Evolutionary conservation across 345 rosid species (phyloP), one percentile per base, ranked within the genome.

Genomic region (Dipteronia dyeriana): DNA sequence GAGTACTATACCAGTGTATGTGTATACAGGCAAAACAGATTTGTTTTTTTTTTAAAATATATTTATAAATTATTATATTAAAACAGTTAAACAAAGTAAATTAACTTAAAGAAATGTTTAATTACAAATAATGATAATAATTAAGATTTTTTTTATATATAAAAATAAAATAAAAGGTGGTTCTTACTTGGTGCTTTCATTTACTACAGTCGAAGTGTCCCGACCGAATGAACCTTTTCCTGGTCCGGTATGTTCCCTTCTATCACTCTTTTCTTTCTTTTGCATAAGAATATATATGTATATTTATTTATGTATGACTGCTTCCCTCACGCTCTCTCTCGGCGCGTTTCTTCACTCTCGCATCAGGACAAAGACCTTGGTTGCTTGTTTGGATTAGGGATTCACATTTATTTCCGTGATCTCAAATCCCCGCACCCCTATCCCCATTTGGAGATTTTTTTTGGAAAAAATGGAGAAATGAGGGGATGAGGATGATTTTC

Each of bases 231-330:
- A 68, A 78, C 82, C 72, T 79, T 75, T 80, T 49, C 62, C 70
- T 78, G 87, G 87, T 77, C 86, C 87, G 83, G 77, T 39, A 76
- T 85, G 87, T 82, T 78, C 80, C 79, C 76, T 78, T 62, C 38
- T 56, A 73, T 66, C 76, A 54, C 72, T 76, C 34, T 70, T 47
- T 47, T 7, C 64, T 57, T 80, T 79, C 34, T 71, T 76, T 72
- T 90, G 91, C 90, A 87, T 87, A 90, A 87, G 84, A 84, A 84
- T 88, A 76, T 78, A 73, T 77, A 71, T 4, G 22, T 59, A 59
- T 19, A 17, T 59, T 34, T 34, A 56, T 34, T 65, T 41, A 41
- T 41, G 9, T 41, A 41, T 41, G 45, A 71, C 61, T 11, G 60
- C 65, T 22, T 5, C 14, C 57, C 17, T 31, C 79, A 80, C 82